Evolutionary conservation across 1,284 basidiomycete species (phyloP), one percentile per base, ranked within the genome.

Genomic region (Heimioporus punctisporus): DNA sequence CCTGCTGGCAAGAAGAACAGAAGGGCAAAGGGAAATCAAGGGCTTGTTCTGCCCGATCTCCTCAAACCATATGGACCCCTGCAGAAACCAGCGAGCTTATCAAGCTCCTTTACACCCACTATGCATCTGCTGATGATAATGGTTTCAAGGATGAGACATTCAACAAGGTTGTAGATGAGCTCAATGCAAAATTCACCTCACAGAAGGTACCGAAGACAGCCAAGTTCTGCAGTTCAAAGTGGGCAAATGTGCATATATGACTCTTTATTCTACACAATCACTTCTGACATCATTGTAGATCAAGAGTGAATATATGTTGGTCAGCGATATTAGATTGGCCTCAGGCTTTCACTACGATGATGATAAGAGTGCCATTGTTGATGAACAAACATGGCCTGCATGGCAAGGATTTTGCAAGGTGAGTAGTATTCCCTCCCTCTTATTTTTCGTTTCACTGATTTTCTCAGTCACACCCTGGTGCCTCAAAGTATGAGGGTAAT

Each of bases 271-370:
- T 14, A 9, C 30, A 31, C 14, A 14, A 14, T 40, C 21, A 40
- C 19, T 40, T 6, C 19, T 17, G 6, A 6, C 19, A 30, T 19
- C 26, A n/a, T 11, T 45, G 27, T 28, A 49, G 48, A 27, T 49
- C 8, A 49, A 49, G 14, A 42, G 27, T 6, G 9, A 49, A 23
- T 14, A 49, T 48, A 25, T 6, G 4, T 7, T 48, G 5, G 17
- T 48, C 47, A 48, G 24, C 11, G 4, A 41, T 10, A 41, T 49
- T 28, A 49, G 11, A 42, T 25, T 12, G 26, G 26, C 17, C 14
- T 49, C 48, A 3, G 48, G 48, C 40, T 49, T 49, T 21, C 40
- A 49, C 39, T 49, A 49, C 14, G 21, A 49, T 17, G n/a, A 49
- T 25, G 21, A 19, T 6, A 17, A 31, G 15, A 40, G 40, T 10